These are phyloP conservation scores for Geotrichum carabidarum DNA, from an alignment of 1,139 yeast species.

Conservation along the genomic window DNA sequence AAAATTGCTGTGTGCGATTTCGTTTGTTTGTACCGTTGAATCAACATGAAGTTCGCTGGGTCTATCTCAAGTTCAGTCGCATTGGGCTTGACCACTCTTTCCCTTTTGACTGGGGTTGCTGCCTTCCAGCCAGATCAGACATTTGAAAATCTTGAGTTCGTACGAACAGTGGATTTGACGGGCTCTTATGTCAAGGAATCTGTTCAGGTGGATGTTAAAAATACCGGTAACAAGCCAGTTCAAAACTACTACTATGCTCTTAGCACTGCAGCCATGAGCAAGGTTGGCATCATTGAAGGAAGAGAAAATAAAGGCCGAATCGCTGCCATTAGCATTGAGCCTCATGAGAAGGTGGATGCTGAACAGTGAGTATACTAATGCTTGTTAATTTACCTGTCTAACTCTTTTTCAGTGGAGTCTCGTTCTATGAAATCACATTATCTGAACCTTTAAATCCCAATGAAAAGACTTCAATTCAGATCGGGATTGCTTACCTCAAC, in stretches of 20 bases:
- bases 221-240: conserved; percentile 53
- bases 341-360: conserved; percentile 19
- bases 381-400: conserved; percentile 16
- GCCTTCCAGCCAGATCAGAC: conserved; percentile 18
- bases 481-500: conserved; percentile 52
- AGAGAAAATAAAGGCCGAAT: conserved; percentile 24
- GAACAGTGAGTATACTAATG: conserved; percentile 21
- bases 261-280: conserved; percentile 43
- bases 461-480: conserved; percentile 45
- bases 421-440: conserved; percentile 47
- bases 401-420: conserved; percentile 7
- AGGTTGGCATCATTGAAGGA: conserved; percentile 46
- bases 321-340: conserved; percentile 20
- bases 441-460: conserved; percentile 68
- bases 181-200: conserved; percentile 66
- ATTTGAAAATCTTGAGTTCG: conserved; percentile 33
- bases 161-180: conserved; percentile 51
- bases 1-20: no score
- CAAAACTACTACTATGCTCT: conserved; percentile 52
- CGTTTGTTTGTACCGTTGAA: background rate
- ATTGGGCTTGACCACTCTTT: conserved; percentile 1
- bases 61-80: conserved; percentile 3
- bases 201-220: conserved; percentile 51
- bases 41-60: conserved; percentile 7
- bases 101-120: conserved; percentile 2